Percentiles rank a stretch among this genome's conserved stretches.
phyloP scores from a whole-genome alignment of 805 yeast genomes.

The Candida boleticola region DNA sequence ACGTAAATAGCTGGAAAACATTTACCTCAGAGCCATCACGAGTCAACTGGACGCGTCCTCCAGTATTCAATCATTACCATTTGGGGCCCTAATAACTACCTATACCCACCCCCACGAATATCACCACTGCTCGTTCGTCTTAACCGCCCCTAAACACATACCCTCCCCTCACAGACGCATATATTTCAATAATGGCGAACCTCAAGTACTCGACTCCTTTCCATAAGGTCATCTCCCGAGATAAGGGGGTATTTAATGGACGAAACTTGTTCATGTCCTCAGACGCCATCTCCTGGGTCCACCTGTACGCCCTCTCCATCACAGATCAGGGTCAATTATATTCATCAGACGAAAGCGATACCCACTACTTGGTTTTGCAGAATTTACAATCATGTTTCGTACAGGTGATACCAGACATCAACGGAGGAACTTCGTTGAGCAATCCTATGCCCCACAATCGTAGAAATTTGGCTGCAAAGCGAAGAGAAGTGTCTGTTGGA shows the following conservation, averaged over 20 bases:
- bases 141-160: too few species aligned
- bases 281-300: conserved; percentile 37
- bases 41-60: too few species aligned
- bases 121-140: too few species aligned
- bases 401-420: conserved; percentile 30
- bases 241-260: conserved; percentile 34
- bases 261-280: conserved; percentile 33
- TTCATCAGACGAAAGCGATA: conserved; percentile 29
- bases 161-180: too few species aligned
- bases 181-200: background rate
- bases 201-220: conserved; percentile 18
- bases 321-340: conserved; percentile 33
- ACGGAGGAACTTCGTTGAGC: conserved; percentile 4
- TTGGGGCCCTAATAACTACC: too few species aligned
- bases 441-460: conserved; percentile 2
- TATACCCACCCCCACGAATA: too few species aligned
- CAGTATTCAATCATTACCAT: too few species aligned
- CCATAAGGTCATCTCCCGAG: conserved; percentile 29
- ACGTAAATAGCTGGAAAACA: too few species aligned
- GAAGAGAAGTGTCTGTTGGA: background rate
- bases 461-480: background rate
- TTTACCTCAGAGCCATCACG: too few species aligned
- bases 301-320: conserved; percentile 25
- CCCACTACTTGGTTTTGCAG: conserved; percentile 28
- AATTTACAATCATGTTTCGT: conserved; percentile 40